Percentiles rank a stretch among this genome's conserved stretches.
These are phyloP conservation scores for Strobilomyces echinocephalus DNA, from an alignment of 768 basidiomycete species.

Conservation along the genomic window DNA sequence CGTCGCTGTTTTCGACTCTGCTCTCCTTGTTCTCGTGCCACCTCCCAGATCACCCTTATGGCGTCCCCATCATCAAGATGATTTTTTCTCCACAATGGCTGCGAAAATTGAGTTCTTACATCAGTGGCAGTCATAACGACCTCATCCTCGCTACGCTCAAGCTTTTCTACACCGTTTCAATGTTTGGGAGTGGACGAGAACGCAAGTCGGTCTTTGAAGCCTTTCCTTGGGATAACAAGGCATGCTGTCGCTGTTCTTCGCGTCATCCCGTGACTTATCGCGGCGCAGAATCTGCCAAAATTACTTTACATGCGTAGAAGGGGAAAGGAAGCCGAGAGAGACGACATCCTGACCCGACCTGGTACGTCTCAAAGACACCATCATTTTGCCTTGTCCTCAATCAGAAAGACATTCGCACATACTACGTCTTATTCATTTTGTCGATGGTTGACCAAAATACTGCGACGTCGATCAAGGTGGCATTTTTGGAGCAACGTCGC, in stretches of 20 bases:
- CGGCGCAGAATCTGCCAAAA: slow-evolving; percentile 54
- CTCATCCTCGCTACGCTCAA: slow-evolving; percentile 62
- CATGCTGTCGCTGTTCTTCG: slow-evolving; percentile 17
- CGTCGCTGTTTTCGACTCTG: slow-evolving; percentile 55
- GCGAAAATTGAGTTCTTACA: slow-evolving; percentile 55
- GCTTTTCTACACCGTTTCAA: slow-evolving; percentile 55
- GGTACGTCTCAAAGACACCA: slow-evolving; percentile 36
- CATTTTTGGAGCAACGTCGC: slow-evolving; percentile 67
- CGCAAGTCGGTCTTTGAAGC: slow-evolving; percentile 57
- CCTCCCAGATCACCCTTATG: slow-evolving; percentile 60
- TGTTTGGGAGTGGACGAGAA: slow-evolving; percentile 63
- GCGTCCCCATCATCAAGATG: slow-evolving; percentile 56
- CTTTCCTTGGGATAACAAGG: slow-evolving; percentile 80
- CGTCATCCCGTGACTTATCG: not conserved
- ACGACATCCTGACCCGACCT: slow-evolving; percentile 47
- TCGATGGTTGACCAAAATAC: slow-evolving; percentile 58
- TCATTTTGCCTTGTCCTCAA: not conserved
- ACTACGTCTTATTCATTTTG: slow-evolving; percentile 67
- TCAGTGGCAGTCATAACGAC: slow-evolving; percentile 60
- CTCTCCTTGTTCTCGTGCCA: slow-evolving; percentile 62
- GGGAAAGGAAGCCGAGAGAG: slow-evolving; percentile 36
- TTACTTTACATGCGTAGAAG: slow-evolving; percentile 68
- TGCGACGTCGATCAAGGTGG: slow-evolving; percentile 49
- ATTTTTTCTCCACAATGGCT: slow-evolving; percentile 54
- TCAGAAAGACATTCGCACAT: slow-evolving; percentile 68